Percentiles rank a stretch among this genome's conserved stretches.
Evolutionary conservation across 805 yeast genomes (phyloP).

Genomic region (Citeromyces matritensis): DNA sequence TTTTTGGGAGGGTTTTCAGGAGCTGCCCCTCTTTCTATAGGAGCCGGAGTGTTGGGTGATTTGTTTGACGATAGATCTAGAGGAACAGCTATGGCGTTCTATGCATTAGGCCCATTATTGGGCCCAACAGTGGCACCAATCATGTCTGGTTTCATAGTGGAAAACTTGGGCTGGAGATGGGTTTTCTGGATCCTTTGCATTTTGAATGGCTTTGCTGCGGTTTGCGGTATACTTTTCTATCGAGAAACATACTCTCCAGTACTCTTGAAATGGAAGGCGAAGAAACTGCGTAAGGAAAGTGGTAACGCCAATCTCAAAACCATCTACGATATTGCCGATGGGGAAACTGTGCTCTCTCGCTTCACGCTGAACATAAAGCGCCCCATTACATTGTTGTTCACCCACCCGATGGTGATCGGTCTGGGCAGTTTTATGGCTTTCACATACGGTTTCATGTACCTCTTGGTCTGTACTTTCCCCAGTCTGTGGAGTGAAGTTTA

Average conservation of each 20-base stretch:
- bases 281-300: conserved; percentile 55
- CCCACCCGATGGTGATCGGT: conserved; percentile 77
- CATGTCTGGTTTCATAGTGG: conserved; percentile 74
- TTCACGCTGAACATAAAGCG: conserved; percentile 58
- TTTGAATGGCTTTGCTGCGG: conserved; percentile 78
- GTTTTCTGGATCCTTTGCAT: conserved; percentile 88
- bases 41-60: conserved; percentile 87
- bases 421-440: conserved; percentile 79
- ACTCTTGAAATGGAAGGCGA: conserved; percentile 53
- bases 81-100: conserved; percentile 82
- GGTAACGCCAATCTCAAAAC: conserved; percentile 81
- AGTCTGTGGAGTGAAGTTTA: conserved; percentile 70
- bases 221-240: conserved; percentile 54
- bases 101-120: conserved; percentile 84
- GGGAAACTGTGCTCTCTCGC: conserved; percentile 53
- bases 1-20: conserved; percentile 81
- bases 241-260: conserved; percentile 86
- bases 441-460: conserved; percentile 77
- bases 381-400: conserved; percentile 61
- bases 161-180: conserved; percentile 50
- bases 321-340: conserved; percentile 75
- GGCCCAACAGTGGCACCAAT: conserved; percentile 89
- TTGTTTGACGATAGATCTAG: conserved; percentile 66
- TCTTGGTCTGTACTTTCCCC: conserved; percentile 92
- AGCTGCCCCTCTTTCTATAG: conserved; percentile 70